A percentile compares a stretch with the other conserved stretches of the same genome.
These are phyloP conservation scores for Boletus reticuloceps DNA, from an alignment of 768 basidiomycete genomes.

Conservation along the genomic window DNA sequence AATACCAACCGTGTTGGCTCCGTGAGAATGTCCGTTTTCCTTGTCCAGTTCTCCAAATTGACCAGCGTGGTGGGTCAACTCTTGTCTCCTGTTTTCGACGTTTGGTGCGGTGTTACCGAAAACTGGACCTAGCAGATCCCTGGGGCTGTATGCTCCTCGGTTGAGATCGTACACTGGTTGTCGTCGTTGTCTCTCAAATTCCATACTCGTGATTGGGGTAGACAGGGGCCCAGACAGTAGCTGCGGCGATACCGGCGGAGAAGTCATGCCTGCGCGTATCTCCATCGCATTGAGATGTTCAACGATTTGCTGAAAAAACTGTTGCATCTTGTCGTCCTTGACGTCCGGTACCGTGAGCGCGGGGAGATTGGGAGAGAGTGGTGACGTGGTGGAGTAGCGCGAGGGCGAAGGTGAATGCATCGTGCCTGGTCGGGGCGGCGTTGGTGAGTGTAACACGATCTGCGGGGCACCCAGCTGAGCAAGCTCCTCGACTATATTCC, in stretches of 20 bases:
- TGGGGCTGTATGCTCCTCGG: slow-evolving; percentile 8
- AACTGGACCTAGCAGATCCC: slow-evolving; percentile 37
- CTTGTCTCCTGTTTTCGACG: neutral
- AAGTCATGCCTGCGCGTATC: slow-evolving; percentile 39
- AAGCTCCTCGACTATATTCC: slow-evolving; percentile 19
- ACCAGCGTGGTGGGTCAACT: neutral
- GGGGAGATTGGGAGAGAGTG: slow-evolving; percentile 39
- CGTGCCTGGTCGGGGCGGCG: slow-evolving; percentile 23
- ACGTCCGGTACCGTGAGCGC: slow-evolving; percentile 63
- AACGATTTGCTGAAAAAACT: slow-evolving; percentile 84
- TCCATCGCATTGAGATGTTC: slow-evolving; percentile 77
- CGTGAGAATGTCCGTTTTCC: slow-evolving; percentile 45
- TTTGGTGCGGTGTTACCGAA: slow-evolving; percentile 11
- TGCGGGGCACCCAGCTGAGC: slow-evolving; percentile 15
- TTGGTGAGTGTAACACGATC: slow-evolving; percentile 26
- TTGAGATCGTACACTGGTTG: slow-evolving; percentile 5
- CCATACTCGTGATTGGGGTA: slow-evolving; percentile 13
- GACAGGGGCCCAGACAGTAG: slow-evolving; percentile 7
- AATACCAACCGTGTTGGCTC: slow-evolving; percentile 14
- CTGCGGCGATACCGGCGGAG: slow-evolving; percentile 16
- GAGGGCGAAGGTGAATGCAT: slow-evolving; percentile 21
- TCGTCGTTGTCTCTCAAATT: slow-evolving; percentile 19
- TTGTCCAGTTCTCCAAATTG: slow-evolving; percentile 44
- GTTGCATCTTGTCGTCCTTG: slow-evolving; percentile 72
- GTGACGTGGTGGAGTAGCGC: slow-evolving; percentile 28